These are phyloP conservation scores for Nicotiana paniculata DNA, from an alignment of 257 asterid genomes.

Conservation along the genomic window DNA sequence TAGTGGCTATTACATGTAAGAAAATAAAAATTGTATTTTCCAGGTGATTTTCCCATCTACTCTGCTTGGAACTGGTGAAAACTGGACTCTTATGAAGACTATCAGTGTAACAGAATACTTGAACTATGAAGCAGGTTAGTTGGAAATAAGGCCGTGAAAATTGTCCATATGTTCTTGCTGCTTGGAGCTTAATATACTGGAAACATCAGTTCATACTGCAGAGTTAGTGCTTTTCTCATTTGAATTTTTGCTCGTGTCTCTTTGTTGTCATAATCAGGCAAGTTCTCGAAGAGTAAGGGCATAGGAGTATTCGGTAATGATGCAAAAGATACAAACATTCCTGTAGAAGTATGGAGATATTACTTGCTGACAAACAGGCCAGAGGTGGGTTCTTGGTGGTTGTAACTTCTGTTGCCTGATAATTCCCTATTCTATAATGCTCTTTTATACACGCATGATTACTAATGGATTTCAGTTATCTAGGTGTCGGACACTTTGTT, in stretches of 20 bases:
- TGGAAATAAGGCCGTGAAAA: background rate
- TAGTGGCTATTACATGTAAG: background rate
- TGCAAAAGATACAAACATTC: slow-evolving; percentile 69
- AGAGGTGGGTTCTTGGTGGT: slow-evolving; percentile 46
- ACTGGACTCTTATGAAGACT: slow-evolving; percentile 89
- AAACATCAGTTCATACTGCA: background rate
- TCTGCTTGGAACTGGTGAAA: slow-evolving; percentile 86
- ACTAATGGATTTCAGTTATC: background rate
- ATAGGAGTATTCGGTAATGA: slow-evolving; percentile 93
- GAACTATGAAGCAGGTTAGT: slow-evolving; percentile 85
- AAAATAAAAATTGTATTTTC: background rate
- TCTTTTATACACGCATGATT: background rate
- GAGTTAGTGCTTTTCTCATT: background rate
- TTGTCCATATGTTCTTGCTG: background rate
- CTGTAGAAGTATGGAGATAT: slow-evolving; percentile 96
- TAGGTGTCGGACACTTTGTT: slow-evolving; percentile 82
- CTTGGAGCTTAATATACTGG: too few relatives aligned
- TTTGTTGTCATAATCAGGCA: slow-evolving; percentile 37
- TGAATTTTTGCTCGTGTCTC: background rate
- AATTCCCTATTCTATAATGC: background rate
- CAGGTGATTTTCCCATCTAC: slow-evolving; percentile 93
- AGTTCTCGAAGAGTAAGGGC: slow-evolving; percentile 90
- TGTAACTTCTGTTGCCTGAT: slow-evolving; percentile 6
- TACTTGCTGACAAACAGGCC: slow-evolving; percentile 84
- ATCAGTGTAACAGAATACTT: slow-evolving; percentile 88